Evolutionary conservation across 441 rosid genomes (phyloP).

Genomic region (Populus hybrid): DNA sequence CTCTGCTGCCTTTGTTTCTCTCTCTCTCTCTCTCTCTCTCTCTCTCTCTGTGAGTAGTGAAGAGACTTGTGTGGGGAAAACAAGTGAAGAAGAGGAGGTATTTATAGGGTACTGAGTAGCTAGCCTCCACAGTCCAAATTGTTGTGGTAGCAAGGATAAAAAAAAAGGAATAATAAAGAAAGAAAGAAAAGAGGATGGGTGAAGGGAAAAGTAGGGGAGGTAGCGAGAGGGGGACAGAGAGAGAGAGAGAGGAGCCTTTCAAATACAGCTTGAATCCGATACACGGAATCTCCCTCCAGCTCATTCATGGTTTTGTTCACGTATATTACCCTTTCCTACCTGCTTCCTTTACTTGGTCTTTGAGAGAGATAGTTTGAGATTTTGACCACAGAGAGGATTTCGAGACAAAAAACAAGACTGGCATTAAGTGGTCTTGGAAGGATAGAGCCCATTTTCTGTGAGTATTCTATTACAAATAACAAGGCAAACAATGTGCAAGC

Average conservation of each 20-base stretch:
- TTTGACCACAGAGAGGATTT: constrained; percentile 3
- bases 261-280: constrained; percentile 50
- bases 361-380: not conserved
- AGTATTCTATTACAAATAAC: no score
- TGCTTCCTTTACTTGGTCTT: not conserved
- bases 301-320: constrained; percentile 24
- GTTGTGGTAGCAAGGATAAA: not conserved
- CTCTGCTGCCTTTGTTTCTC: not conserved
- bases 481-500: not conserved
- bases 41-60: not conserved
- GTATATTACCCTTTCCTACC: not conserved
- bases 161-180: not conserved
- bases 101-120: constrained; percentile 8
- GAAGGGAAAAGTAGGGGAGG: no score
- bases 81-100: not conserved
- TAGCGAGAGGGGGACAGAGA: not conserved
- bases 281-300: constrained; percentile 55
- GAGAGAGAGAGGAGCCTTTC: constrained; percentile 11
- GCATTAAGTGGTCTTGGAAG: not conserved
- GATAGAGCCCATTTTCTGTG: no score
- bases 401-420: not conserved
- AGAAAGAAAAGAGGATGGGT: not conserved
- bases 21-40: not conserved
- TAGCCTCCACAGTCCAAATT: not conserved
- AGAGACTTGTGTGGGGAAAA: constrained; percentile 7